Evolutionary conservation across 1,284 basidiomycete species (phyloP).

Genomic region (Fomitopsis pinicola): DNA sequence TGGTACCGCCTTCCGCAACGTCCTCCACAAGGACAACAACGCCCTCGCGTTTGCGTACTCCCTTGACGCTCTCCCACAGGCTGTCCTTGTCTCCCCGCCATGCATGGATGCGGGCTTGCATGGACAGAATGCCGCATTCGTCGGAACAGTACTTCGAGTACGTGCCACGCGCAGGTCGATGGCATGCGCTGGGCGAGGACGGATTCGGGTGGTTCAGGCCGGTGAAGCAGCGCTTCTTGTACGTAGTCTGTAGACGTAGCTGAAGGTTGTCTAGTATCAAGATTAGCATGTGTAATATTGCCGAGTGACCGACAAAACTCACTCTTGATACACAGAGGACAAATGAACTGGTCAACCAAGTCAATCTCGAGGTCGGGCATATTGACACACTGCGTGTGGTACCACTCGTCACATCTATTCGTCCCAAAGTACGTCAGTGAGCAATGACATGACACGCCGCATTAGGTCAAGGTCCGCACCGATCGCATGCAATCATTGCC

Average conservation of each 20-base stretch:
- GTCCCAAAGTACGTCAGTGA: constrained; percentile 4
- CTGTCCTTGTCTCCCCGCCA: constrained; percentile 61
- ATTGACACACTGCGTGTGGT: constrained; percentile 75
- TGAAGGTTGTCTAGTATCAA: constrained; percentile 51
- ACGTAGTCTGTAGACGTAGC: constrained; percentile 64
- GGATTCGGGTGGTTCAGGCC: constrained; percentile 61
- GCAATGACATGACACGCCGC: neutral
- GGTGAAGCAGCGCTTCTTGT: constrained; percentile 69
- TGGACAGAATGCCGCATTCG: constrained; percentile 68
- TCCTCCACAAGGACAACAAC: constrained; percentile 42
- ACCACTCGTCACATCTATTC: constrained; percentile 83
- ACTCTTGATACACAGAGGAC: constrained; percentile 74
- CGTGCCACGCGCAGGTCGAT: constrained; percentile 69
- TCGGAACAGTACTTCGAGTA: constrained; percentile 86
- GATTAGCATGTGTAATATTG: neutral
- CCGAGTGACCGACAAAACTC: constrained; percentile 26
- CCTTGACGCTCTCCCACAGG: constrained; percentile 70
- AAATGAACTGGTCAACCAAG: constrained; percentile 84
- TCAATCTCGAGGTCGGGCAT: constrained; percentile 77
- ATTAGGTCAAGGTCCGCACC: constrained; percentile 37
- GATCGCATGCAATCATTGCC: constrained; percentile 89
- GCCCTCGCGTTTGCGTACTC: constrained; percentile 63
- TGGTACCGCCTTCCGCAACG: constrained; percentile 1
- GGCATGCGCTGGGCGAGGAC: constrained; percentile 61
- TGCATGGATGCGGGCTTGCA: constrained; percentile 55